Evolutionary conservation across 73 alveolate genomes (phyloP).

Genomic region (Paramecium tetraurelia): DNA sequence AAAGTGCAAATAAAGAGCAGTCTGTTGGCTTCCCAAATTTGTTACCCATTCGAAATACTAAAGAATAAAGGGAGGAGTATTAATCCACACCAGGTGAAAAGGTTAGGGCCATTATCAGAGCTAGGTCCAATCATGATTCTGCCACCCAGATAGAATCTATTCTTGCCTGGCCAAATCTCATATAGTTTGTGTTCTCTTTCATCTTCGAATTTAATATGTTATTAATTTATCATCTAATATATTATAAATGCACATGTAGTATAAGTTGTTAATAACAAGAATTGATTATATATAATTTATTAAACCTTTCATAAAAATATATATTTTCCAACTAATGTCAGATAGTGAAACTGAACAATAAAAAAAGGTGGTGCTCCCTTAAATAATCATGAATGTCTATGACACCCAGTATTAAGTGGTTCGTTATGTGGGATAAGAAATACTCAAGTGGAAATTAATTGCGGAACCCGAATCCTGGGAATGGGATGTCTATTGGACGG

Average conservation of each 20-base stretch:
- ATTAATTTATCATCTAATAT: not conserved
- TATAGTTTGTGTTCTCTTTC: constrained; percentile 2
- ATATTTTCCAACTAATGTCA: not conserved
- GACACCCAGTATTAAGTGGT: constrained; percentile 63
- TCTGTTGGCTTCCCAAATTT: constrained; percentile 6
- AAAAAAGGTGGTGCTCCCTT: not conserved
- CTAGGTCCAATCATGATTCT: constrained; percentile 61
- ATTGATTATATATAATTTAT: not conserved
- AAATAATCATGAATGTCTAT: constrained; percentile 42
- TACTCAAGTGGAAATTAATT: constrained; percentile 53
- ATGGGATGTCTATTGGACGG: constrained; percentile 66
- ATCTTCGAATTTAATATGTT: not conserved
- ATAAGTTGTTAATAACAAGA: not conserved
- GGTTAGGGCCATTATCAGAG: constrained; percentile 53
- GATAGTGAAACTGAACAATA: constrained; percentile 1
- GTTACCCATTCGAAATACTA: not conserved
- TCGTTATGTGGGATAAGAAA: constrained; percentile 57
- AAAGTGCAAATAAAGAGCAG: not conserved
- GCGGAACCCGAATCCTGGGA: constrained; percentile 60
- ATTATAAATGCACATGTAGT: not conserved
- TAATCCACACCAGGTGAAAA: constrained; percentile 54
- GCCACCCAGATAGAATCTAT: constrained; percentile 61
- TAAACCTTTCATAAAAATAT: not conserved
- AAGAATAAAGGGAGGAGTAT: not conserved
- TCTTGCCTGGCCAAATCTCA: constrained; percentile 64